Percentiles rank a stretch among this genome's conserved stretches.
Evolutionary conservation across 306 rosid species (phyloP).

Genomic region (Acmispon strigosus): DNA sequence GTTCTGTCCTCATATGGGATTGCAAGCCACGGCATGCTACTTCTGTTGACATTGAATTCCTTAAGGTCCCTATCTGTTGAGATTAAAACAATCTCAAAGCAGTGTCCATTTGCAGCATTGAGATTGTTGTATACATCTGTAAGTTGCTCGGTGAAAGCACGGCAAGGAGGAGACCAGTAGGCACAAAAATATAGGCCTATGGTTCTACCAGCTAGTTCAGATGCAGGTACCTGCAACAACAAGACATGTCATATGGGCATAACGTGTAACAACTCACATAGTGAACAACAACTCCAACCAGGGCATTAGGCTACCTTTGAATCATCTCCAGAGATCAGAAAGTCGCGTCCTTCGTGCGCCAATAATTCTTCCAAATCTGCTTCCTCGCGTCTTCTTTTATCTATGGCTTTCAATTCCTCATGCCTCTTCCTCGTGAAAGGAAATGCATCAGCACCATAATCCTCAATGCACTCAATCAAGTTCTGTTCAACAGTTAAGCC

Average conservation of each 20-base stretch:
- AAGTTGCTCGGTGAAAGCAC: conserved; percentile 62
- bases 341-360: conserved; percentile 47
- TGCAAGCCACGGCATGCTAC: conserved; percentile 78
- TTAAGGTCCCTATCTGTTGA: conserved; percentile 71
- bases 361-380: conserved; percentile 61
- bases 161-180: conserved; percentile 84
- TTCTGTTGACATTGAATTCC: conserved; percentile 53
- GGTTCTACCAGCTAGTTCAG: conserved; percentile 66
- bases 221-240: conserved; percentile 44
- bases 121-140: conserved; percentile 54
- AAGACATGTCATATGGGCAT: not conserved
- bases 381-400: conserved; percentile 53
- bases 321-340: conserved; percentile 50
- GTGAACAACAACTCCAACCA: not conserved
- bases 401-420: conserved; percentile 57
- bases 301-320: conserved; percentile 41
- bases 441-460: conserved; percentile 80
- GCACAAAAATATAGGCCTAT: conserved; percentile 80
- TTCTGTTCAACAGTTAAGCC: conserved; percentile 45
- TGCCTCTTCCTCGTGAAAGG: conserved; percentile 76
- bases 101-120: conserved; percentile 19
- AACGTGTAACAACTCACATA: not conserved
- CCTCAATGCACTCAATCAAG: conserved; percentile 67
- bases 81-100: conserved; percentile 60
- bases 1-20: conserved; percentile 66